Evolutionary conservation across 2,329 filamentous ascomycete species (phyloP).

Genomic region (Rhexocercosporidium sp.): DNA sequence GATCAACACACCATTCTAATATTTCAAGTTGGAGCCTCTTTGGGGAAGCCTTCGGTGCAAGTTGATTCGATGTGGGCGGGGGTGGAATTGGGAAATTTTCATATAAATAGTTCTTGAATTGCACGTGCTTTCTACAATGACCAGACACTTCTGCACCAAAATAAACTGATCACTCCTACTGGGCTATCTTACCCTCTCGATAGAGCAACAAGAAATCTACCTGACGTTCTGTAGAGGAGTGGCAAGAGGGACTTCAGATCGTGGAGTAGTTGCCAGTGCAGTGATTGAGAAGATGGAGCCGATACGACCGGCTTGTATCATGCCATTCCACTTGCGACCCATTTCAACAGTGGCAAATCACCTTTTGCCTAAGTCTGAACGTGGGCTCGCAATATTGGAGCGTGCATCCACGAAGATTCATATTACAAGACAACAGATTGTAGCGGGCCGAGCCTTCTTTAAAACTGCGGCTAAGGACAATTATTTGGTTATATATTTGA

Average conservation of each 20-base stretch:
- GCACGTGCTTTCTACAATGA: background rate
- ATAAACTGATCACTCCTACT: background rate
- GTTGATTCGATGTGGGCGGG: too few relatives aligned
- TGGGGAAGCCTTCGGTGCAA: too few relatives aligned
- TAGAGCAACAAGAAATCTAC: background rate
- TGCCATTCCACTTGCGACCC: background rate
- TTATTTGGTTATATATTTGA: background rate
- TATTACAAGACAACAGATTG: background rate
- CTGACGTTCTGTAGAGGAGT: background rate
- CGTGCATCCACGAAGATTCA: background rate
- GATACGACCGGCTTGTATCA: background rate
- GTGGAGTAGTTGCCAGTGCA: too few relatives aligned
- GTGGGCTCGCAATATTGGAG: background rate
- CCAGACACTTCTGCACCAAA: background rate
- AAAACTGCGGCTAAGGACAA: background rate
- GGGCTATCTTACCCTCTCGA: background rate
- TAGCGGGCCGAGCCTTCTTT: slow-evolving; percentile 9
- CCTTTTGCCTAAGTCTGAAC: background rate
- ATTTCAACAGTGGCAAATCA: background rate
- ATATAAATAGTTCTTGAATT: background rate
- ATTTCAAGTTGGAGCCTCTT: background rate
- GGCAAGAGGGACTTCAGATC: too few relatives aligned
- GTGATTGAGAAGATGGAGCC: background rate
- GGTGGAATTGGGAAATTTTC: too few relatives aligned
- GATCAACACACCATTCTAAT: background rate